Base-by-base conservation (phyloP, 2,329 filamentous ascomycete species). In the Neobulgaria alba region DNA sequence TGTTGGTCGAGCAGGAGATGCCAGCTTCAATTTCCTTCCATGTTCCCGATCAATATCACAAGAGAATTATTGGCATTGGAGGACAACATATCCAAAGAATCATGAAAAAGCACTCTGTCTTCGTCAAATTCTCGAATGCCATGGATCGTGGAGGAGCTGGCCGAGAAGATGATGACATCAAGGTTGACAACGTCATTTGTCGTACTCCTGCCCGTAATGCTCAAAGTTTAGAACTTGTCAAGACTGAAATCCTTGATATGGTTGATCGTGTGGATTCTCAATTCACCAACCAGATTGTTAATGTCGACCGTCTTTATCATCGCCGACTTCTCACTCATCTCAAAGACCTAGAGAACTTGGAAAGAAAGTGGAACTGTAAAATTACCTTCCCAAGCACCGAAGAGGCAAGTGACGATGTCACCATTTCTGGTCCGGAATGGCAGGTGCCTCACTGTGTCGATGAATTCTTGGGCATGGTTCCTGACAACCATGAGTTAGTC, bases 21-120 rank as follows among this genome's bases (percentile, higher is more conserved):
- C 92, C 92, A 30, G 92, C 92, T 21, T 95, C 92, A 8, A 96
- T 98, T 59, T 96, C 92, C 0, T 98, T 98, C 72, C 92, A 98
- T 58, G 92, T 98, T 19, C 92, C 92, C 3, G 92, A 98, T 57
- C 92, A 96, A 64, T 98, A 98, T 61, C 92, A 98, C 66, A 98
- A 98, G 69, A 88, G 92, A 36, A 98, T 98, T 58, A 98, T 98
- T 49, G 92, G 92, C 38, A 96, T 98, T 56, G 92, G 92, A 46
- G 92, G 92, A 8, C 90, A 96, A 61, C 92, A 98, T 59, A 98
- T 98, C 53, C 92, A 98, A 64, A 86, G 90, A 41, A 96, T 98
- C 68, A 98, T 98, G 92, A 96, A 98, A 71, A 96, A 96, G 67
- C 94, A 98, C 65, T 96, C 92, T 0, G 92, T 98, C 53, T 98